phyloP scores from a whole-genome alignment of 2,329 filamentous ascomycete genomes.

The Pseudogymnoascus sp. region DNA sequence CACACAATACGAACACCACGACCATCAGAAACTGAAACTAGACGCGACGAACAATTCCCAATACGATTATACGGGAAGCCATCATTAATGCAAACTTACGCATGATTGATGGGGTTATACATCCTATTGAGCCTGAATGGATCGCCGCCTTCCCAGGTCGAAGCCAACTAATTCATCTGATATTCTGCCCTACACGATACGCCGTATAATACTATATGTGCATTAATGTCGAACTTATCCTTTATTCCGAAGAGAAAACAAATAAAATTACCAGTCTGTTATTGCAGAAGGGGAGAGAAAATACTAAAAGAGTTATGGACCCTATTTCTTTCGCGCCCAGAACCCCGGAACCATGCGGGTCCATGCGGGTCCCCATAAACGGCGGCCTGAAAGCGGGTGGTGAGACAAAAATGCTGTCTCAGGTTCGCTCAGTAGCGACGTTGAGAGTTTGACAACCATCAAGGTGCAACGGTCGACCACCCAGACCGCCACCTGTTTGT shows the following conservation, averaged over 20 bases:
- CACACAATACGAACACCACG: neutral
- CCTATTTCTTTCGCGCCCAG: neutral
- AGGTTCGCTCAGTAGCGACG: conserved; percentile 2
- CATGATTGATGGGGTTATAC: neutral
- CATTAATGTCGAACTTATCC: neutral
- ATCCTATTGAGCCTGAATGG: neutral
- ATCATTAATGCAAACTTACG: conserved; percentile 4
- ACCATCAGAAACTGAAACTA: neutral
- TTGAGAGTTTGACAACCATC: neutral
- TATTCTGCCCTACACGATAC: neutral
- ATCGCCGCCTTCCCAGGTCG: neutral
- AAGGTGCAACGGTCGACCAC: neutral
- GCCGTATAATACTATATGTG: neutral
- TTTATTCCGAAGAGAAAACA: neutral
- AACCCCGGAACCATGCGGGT: neutral
- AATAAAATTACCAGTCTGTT: neutral
- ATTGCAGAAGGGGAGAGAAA: neutral
- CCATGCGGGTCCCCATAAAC: conserved; percentile 43
- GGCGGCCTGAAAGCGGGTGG: conserved; percentile 57
- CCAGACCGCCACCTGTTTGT: neutral
- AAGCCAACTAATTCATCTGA: neutral
- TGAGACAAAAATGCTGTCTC: neutral
- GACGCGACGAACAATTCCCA: neutral
- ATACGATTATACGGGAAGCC: neutral
- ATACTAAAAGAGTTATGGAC: neutral